Base-by-base conservation (phyloP, 192 early-diverging fungal genomes). In the Obelidium mucronatum region DNA sequence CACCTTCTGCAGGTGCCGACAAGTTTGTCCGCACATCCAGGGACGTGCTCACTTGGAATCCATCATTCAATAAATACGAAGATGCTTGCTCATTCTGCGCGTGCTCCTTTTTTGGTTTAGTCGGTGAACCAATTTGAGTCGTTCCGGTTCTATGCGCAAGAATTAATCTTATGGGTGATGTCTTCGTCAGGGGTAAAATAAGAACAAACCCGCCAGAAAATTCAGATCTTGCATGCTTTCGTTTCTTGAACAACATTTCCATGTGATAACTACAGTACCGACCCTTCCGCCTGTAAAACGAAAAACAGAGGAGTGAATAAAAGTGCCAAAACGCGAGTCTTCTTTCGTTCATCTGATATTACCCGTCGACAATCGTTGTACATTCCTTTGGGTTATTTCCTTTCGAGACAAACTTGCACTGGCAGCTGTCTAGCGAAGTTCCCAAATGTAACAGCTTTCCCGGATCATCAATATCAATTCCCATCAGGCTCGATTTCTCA, bases 371-470 rank as follows among this genome's bases (percentile, higher is more conserved):
- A 3, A 68, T 17, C 8, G 40, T 52, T 22, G 22, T 37, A 40
- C 63, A 65, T 13, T 17, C 31, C 37, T 65, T 68, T 8, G 67
- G 24, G 28, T 68, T 33, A 22, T 42, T 68, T 11, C 44, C 48
- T 52, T 68, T 68, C 24, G 70, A 54, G 26, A 35, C 37, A 34
- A 40, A 55, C 40, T 81, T 79, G 74, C 82, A 84, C 36, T 67
- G 60, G 1, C 17, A 69, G 5, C 76, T 17, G 62, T 84, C 82
- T 60, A 44, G 15, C 3, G 75, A 79, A 34, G 31, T 53, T 34
- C 82, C 82, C 33, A 84, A 66, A 33, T 78, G 82, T 59, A 84
- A 70, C 54, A 77, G 79, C 59, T 84, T 81, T 44, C 81, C 67
- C 17, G 66, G 33, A 58, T 76, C 72, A 40, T 76, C 68, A 39